A percentile compares a stretch with the other conserved stretches of the same genome.
These are phyloP conservation scores for Suillus discolor DNA, from an alignment of 768 basidiomycete genomes.

Conservation along the genomic window DNA sequence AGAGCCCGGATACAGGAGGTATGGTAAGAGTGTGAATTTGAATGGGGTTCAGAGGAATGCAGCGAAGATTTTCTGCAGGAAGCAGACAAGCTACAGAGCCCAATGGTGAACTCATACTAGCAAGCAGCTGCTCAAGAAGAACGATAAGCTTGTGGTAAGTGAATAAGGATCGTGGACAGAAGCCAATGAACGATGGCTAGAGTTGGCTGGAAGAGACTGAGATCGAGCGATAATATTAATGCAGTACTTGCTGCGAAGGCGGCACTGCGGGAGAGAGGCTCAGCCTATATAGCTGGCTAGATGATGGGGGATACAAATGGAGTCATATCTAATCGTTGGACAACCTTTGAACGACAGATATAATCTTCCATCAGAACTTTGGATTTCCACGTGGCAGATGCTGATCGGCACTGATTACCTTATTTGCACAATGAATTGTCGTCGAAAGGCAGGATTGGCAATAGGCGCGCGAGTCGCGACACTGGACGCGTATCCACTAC, in stretches of 20 bases:
- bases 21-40: conserved; percentile 58
- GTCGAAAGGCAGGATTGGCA: not conserved
- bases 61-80: conserved; percentile 70
- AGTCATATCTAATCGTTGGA: conserved; percentile 7
- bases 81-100: conserved; percentile 65
- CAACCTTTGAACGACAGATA: not conserved
- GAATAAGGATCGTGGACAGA: conserved; percentile 19
- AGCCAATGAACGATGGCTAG: conserved; percentile 22
- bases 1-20: conserved; percentile 62
- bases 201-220: conserved; percentile 27
- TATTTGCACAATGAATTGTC: not conserved
- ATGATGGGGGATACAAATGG: conserved; percentile 29
- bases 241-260: conserved; percentile 46
- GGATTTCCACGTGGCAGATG: not conserved
- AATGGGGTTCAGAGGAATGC: conserved; percentile 49
- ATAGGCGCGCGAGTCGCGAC: not conserved
- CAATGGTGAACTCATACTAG: conserved; percentile 43
- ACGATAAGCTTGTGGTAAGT: conserved; percentile 36
- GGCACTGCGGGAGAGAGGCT: conserved; percentile 7
- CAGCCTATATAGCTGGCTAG: conserved; percentile 14
- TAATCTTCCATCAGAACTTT: not conserved
- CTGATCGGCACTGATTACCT: not conserved
- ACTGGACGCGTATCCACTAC: not conserved
- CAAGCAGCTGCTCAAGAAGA: conserved; percentile 9
- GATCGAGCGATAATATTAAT: conserved; percentile 40